Evolutionary conservation across 1,284 basidiomycete genomes (phyloP), one percentile per base, ranked within the genome.

Genomic region (Neotropicomus parvogracilis): DNA sequence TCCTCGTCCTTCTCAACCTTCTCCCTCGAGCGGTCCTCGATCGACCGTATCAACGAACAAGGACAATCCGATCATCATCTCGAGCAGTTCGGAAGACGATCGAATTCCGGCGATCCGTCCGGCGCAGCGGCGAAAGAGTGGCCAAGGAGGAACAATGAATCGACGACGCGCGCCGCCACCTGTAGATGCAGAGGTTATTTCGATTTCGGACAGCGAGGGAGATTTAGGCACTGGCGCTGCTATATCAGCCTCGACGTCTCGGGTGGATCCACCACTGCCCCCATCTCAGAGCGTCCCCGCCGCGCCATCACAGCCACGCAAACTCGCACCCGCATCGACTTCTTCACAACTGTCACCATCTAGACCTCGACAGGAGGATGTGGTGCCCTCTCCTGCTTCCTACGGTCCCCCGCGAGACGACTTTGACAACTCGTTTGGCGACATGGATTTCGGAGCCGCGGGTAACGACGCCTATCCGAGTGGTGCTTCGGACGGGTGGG

Each of bases 151-250:
- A 8, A 21, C 19, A 6, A 19, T 26, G 21, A 56, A 37, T 20
- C 28, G 47, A 21, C 28, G 4, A 21, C 29, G 34, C 11, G 34
- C 0, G 1, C 49, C 49, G n/a, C 59, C 51, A 1, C 57, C 54
- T 26, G 9, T 4, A 21, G 26, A 46, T 12, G 52, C 6, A 6
- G 66, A 67, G 29, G 58, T 68, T 12, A 65, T 65, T 20, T 57
- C 48, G 11, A 44, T 68, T 14, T 39, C 44, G n/a, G 66, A 68
- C 19, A 67, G 63, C 16, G 63, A 66, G 0, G 53, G 55, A 2
- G 59, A 57, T 13, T 1, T 24, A 16, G 39, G 7, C n/a, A 16
- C 36, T 16, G 31, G 39, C 12, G 13, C 6, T 32, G 20, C 3
- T 39, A 29, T 16, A 19, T 20, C 16, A 6, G 16, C 21, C 8